phyloP scores from a whole-genome alignment of 2,329 filamentous ascomycete species.

The Venturia pyrina region DNA sequence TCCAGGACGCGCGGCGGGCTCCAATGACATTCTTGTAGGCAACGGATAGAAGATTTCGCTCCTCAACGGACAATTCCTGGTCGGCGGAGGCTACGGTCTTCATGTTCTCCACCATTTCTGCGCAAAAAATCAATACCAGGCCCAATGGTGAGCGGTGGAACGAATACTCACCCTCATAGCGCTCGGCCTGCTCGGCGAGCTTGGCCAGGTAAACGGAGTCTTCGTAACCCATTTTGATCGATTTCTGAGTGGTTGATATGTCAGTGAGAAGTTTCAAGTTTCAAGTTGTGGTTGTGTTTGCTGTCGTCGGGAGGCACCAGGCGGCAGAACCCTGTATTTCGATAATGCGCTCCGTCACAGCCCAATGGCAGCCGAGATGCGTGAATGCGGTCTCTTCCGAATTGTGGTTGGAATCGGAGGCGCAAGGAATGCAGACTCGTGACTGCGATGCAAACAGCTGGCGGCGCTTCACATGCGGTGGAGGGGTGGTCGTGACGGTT shows the following conservation, averaged over 20 bases:
- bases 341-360: conserved; percentile 3
- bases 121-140: conserved; percentile 15
- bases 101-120: conserved; percentile 99
- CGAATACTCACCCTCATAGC: conserved; percentile 74
- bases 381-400: not conserved
- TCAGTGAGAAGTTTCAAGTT: conserved; percentile 13
- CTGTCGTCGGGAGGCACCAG: not conserved
- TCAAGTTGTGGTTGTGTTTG: not conserved
- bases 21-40: conserved; percentile 99
- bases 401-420: not conserved
- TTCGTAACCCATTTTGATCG: conserved; percentile 88
- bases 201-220: conserved; percentile 99
- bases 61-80: conserved; percentile 63
- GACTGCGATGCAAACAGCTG: not conserved
- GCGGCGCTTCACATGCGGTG: not conserved
- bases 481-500: conserved; percentile 1
- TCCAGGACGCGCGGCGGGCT: conserved; percentile 92
- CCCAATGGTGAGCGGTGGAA: not conserved
- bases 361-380: not conserved
- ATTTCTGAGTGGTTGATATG: conserved; percentile 15
- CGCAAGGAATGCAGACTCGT: not conserved
- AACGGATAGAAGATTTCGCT: conserved; percentile 94
- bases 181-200: conserved; percentile 99
- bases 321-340: not conserved
- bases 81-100: conserved; percentile 87